A percentile compares a stretch with the other conserved stretches of the same genome.
These are phyloP conservation scores for Coniferiporia sulphurascens DNA, from an alignment of 1,284 basidiomycete genomes.

Conservation along the genomic window DNA sequence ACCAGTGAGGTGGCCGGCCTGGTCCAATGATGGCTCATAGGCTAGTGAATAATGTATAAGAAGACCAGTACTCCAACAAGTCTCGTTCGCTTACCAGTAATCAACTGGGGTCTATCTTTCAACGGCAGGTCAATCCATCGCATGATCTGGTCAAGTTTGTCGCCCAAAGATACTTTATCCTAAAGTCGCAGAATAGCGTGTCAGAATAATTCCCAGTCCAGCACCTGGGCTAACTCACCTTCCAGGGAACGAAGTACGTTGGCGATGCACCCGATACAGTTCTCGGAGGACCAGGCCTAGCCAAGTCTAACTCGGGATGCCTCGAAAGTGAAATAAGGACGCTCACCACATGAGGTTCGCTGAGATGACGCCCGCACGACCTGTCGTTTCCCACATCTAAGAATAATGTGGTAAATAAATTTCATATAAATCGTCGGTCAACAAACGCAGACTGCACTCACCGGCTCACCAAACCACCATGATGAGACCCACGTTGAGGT, in stretches of 20 bases:
- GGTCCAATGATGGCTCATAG: slow-evolving; percentile 75
- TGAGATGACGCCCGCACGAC: slow-evolving; percentile 65
- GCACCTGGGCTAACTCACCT: slow-evolving; percentile 35
- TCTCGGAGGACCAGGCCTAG: slow-evolving; percentile 76
- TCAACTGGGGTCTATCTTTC: slow-evolving; percentile 68
- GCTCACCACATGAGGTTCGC: slow-evolving; percentile 88
- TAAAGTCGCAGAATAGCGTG: slow-evolving; percentile 23
- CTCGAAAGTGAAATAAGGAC: not conserved
- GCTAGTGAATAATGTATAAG: slow-evolving; percentile 34
- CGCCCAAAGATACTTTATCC: slow-evolving; percentile 56
- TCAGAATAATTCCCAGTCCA: not conserved
- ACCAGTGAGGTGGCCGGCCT: slow-evolving; percentile 76
- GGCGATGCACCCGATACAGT: slow-evolving; percentile 61
- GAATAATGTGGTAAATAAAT: not conserved
- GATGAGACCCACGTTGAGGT: slow-evolving; percentile 57
- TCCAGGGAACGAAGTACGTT: slow-evolving; percentile 76
- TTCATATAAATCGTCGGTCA: no score
- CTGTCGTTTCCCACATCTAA: slow-evolving; percentile 87
- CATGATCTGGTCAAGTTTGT: slow-evolving; percentile 72
- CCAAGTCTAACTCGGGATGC: not conserved
- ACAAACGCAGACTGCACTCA: slow-evolving; percentile 32
- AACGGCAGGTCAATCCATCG: slow-evolving; percentile 74
- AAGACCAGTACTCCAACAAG: slow-evolving; percentile 3
- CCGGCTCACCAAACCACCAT: slow-evolving; percentile 90
- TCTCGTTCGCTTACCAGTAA: slow-evolving; percentile 52